Conservation (phyloP, 2,329 filamentous ascomycete genomes). For the Emericellopsis atlantica region DNA sequence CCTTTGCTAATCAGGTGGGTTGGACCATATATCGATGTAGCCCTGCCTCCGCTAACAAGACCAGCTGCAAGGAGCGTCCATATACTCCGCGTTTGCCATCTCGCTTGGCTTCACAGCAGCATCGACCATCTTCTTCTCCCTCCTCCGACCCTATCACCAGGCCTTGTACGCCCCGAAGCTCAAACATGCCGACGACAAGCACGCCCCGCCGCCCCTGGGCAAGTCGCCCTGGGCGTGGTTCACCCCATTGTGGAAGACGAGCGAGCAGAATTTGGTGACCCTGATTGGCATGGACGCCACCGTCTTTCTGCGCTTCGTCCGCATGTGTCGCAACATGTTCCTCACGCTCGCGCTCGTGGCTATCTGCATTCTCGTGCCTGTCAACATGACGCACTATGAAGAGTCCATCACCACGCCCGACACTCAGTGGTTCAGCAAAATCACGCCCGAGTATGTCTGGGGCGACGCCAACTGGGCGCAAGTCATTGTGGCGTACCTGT, state of each 20-base stretch:
- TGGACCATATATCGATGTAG: too few species aligned
- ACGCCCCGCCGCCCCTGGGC: conserved; percentile 75
- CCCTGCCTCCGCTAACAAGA: not conserved
- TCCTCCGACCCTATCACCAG: conserved; percentile 82
- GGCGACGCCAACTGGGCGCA: conserved; percentile 44
- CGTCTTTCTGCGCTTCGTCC: conserved; percentile 75
- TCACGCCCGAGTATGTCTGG: conserved; percentile 46
- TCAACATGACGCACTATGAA: conserved; percentile 47
- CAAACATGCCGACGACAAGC: conserved; percentile 83
- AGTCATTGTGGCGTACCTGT: conserved; percentile 47
- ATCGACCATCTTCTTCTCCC: conserved; percentile 71
- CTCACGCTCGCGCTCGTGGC: conserved; percentile 58
- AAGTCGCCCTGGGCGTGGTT: conserved; percentile 87
- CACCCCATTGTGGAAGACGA: conserved; percentile 61
- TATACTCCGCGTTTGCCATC: conserved; percentile 68
- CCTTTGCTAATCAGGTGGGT: conserved; percentile 32
- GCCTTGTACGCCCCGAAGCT: conserved; percentile 90
- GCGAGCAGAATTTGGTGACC: conserved; percentile 65
- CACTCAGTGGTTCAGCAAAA: conserved; percentile 37
- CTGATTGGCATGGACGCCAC: conserved; percentile 84
- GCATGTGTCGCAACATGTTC: conserved; percentile 92
- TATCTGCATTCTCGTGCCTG: conserved; percentile 65
- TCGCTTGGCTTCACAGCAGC: conserved; percentile 64
- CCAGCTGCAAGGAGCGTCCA: conserved; percentile 30
- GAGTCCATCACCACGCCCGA: conserved; percentile 8